Percentiles rank a stretch among this genome's conserved stretches.
phyloP scores from a whole-genome alignment of 1,139 yeast species.

The Oligophagozyma castellii region DNA sequence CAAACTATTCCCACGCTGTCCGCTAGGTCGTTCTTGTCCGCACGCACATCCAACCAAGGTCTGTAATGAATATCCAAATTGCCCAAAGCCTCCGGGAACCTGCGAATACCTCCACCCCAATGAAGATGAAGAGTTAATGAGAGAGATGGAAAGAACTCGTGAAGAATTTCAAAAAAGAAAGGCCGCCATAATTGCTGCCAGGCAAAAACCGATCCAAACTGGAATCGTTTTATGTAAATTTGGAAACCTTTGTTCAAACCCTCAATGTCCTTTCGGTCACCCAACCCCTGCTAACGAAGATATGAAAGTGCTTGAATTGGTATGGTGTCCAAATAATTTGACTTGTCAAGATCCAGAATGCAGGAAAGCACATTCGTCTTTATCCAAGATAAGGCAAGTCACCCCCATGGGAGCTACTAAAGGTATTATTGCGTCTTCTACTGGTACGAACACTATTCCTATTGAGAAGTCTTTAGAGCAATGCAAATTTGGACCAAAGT shows the following conservation, averaged over 20 bases:
- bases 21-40: conserved; percentile 45
- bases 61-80: conserved; percentile 67
- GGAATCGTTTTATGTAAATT: conserved; percentile 59
- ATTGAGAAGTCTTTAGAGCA: conserved; percentile 52
- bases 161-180: conserved; percentile 36
- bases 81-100: conserved; percentile 69
- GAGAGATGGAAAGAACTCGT: conserved; percentile 47
- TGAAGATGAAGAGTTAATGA: conserved; percentile 61
- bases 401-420: conserved; percentile 14
- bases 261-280: conserved; percentile 75
- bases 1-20: conserved; percentile 65
- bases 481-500: conserved; percentile 63
- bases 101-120: conserved; percentile 76
- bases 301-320: conserved; percentile 51
- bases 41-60: conserved; percentile 68
- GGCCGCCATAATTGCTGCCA: conserved; percentile 24
- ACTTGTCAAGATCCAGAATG: conserved; percentile 49
- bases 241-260: conserved; percentile 62
- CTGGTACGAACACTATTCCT: conserved; percentile 3
- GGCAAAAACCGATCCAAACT: conserved; percentile 24
- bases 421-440: conserved; percentile 3
- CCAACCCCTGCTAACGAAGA: conserved; percentile 76
- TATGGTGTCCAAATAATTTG: conserved; percentile 69
- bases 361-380: conserved; percentile 71
- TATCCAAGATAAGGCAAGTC: conserved; percentile 27